These are phyloP conservation scores for Sporothrix luriei DNA, from an alignment of 2,329 filamentous ascomycete species.

Conservation along the genomic window DNA sequence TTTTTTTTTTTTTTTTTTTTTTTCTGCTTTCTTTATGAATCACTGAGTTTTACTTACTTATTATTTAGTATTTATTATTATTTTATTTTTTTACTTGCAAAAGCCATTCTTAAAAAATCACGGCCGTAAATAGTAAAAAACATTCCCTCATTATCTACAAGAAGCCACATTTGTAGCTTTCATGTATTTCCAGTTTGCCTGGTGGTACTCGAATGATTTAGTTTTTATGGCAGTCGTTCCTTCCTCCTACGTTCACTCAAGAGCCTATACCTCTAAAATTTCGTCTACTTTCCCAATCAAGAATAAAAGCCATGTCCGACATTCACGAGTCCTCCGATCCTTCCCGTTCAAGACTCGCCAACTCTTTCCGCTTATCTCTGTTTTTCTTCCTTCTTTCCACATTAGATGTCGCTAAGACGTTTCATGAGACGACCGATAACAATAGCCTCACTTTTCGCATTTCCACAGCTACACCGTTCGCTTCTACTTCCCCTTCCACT, in stretches of 20 bases:
- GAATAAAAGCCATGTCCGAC: neutral
- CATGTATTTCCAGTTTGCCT: neutral
- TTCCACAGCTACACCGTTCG: too few species aligned
- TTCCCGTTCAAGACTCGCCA: neutral
- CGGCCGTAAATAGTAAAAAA: too few species aligned
- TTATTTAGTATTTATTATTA: too few species aligned
- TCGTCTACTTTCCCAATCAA: neutral
- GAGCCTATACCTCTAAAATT: neutral
- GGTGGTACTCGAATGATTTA: neutral
- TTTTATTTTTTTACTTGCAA: too few species aligned
- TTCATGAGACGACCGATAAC: neutral
- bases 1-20: too few species aligned
- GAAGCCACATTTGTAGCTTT: too few species aligned
- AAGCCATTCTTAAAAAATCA: too few species aligned
- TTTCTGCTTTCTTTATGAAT: too few species aligned
- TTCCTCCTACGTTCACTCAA: neutral
- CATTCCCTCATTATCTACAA: too few species aligned
- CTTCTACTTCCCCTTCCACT: too few species aligned
- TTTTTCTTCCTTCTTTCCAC: neutral
- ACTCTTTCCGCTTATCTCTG: neutral
- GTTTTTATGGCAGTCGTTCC: neutral
- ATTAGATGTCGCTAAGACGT: neutral
- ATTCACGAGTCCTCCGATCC: neutral
- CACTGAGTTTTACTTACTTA: too few species aligned
- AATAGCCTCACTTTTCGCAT: neutral